phyloP scores from a whole-genome alignment of 805 yeast species.

The Candida morakotiae region DNA sequence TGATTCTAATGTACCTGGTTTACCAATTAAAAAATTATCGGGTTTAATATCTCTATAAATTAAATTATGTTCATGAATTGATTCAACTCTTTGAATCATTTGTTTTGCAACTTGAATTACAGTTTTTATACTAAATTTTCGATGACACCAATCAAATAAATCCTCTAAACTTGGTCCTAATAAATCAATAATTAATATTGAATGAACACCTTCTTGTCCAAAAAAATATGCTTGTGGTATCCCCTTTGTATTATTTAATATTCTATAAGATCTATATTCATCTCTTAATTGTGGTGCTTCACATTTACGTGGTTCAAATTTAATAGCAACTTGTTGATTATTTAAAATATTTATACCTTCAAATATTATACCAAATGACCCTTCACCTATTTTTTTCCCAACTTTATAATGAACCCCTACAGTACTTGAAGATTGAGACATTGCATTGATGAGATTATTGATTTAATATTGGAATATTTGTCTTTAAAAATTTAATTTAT shows the following conservation, averaged over 20 bases:
- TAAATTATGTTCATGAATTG: conserved; percentile 83
- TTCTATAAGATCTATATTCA: conserved; percentile 93
- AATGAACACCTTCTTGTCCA: conserved; percentile 97
- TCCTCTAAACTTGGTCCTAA: conserved; percentile 96
- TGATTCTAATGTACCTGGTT: conserved; percentile 79
- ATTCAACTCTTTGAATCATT: conserved; percentile 84
- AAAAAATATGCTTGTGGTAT: conserved; percentile 96
- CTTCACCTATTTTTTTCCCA: conserved; percentile 97
- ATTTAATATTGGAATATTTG: background rate
- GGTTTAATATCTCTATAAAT: conserved; percentile 97
- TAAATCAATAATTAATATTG: conserved; percentile 88
- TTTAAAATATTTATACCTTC: conserved; percentile 92
- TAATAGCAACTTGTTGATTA: conserved; percentile 92
- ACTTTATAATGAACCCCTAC: conserved; percentile 96
- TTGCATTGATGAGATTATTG: conserved; percentile 12
- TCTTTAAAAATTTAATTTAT: too few relatives aligned
- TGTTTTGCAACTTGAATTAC: conserved; percentile 92
- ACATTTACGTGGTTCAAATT: conserved; percentile 93
- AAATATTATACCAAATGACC: conserved; percentile 95
- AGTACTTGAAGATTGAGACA: conserved; percentile 45
- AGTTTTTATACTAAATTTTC: conserved; percentile 82
- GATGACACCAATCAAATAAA: conserved; percentile 96
- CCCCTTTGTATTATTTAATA: conserved; percentile 75
- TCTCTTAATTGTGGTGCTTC: conserved; percentile 98
- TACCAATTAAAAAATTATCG: conserved; percentile 91